These are phyloP conservation scores for Tetratostichococcus sp. DNA, from an alignment of 139 green algal species.

Conservation along the genomic window DNA sequence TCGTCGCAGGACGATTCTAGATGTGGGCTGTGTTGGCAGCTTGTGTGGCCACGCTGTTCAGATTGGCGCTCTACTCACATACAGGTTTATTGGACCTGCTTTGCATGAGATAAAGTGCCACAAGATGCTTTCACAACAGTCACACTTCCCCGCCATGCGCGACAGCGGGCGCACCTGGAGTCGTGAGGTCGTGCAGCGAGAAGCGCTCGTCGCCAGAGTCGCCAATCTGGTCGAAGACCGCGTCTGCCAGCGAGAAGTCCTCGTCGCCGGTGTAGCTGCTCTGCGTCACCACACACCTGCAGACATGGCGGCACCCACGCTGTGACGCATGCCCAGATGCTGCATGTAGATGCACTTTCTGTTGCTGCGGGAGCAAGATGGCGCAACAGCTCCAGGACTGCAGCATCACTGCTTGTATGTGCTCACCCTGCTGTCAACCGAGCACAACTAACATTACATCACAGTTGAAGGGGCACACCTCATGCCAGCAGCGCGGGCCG, in stretches of 20 bases:
- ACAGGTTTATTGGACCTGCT: too few species aligned
- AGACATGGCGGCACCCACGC: too few species aligned
- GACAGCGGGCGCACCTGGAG: conserved; percentile 35
- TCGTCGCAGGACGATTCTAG: background rate
- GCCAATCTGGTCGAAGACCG: conserved; percentile 81
- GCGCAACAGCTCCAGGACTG: too few species aligned
- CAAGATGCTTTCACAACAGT: too few species aligned
- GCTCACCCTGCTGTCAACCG: too few species aligned
- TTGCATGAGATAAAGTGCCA: too few species aligned
- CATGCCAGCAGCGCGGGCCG: conserved; percentile 94
- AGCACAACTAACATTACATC: too few species aligned
- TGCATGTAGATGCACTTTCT: too few species aligned
- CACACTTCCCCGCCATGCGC: too few species aligned
- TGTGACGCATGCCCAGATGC: too few species aligned
- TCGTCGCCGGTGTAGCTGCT: conserved; percentile 65
- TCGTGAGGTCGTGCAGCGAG: conserved; percentile 60
- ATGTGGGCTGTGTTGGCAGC: background rate
- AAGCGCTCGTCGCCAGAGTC: conserved; percentile 73
- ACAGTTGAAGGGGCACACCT: conserved; percentile 31
- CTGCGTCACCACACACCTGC: conserved; percentile 67
- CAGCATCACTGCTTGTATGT: too few species aligned
- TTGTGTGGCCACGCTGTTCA: background rate
- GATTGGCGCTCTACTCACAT: background rate
- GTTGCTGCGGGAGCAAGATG: too few species aligned
- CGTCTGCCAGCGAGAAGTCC: conserved; percentile 55